Percentiles rank a stretch among this genome's conserved stretches.
phyloP scores from a whole-genome alignment of 148 eudicot species.

The Chenopodium quinoa region DNA sequence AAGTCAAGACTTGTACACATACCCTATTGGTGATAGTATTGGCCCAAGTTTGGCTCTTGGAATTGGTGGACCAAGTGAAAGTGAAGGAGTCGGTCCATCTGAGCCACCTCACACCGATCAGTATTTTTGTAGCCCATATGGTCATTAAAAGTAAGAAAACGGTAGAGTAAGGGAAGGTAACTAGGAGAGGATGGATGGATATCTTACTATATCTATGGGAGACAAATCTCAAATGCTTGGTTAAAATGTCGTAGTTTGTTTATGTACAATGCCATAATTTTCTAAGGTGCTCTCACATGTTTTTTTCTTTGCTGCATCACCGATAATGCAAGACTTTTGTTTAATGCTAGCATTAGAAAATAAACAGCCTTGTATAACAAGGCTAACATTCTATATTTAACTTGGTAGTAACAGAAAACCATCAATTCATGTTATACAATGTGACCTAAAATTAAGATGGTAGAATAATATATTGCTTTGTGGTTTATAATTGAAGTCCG shows the following conservation, averaged over 20 bases:
- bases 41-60: slow-evolving; percentile 12
- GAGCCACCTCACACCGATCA: neutral
- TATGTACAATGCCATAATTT: neutral
- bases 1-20: neutral
- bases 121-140: slow-evolving; percentile 17
- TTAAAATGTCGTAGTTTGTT: neutral
- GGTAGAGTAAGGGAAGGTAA: neutral
- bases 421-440: neutral
- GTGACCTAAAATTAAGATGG: neutral
- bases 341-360: neutral
- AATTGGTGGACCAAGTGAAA: slow-evolving; percentile 1
- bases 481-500: neutral
- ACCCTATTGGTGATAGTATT: neutral
- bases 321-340: neutral
- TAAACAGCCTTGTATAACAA: neutral
- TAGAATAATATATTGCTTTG: neutral
- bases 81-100: slow-evolving; percentile 12
- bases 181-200: neutral
- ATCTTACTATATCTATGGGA: neutral
- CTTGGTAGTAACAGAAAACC: neutral
- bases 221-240: neutral
- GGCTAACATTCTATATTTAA: neutral
- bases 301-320: neutral
- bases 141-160: slow-evolving; percentile 3
- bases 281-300: neutral